Evolutionary conservation across 805 yeast species (phyloP).

Genomic region (Monosporozyma siamensis): DNA sequence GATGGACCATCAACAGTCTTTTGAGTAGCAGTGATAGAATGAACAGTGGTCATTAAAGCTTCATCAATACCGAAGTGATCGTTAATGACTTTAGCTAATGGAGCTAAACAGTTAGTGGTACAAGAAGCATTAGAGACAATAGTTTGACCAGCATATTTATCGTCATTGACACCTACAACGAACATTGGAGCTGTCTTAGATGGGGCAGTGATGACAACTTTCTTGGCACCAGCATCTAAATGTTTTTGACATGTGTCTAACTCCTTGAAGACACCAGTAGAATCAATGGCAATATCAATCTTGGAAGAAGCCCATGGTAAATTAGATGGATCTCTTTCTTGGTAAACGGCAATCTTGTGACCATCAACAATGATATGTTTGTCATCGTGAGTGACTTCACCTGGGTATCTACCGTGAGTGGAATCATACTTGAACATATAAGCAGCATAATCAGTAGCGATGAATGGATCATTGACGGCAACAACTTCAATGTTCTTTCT

Average conservation of each 20-base stretch:
- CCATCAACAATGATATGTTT: slow-evolving; percentile 47
- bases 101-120: slow-evolving; percentile 69
- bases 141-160: slow-evolving; percentile 46
- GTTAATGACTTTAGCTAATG: slow-evolving; percentile 60
- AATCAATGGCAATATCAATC: slow-evolving; percentile 57
- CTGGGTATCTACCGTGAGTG: slow-evolving; percentile 55
- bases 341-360: slow-evolving; percentile 40
- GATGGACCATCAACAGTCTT: slow-evolving; percentile 72
- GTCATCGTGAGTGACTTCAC: slow-evolving; percentile 48
- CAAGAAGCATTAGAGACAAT: slow-evolving; percentile 65
- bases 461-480: slow-evolving; percentile 63
- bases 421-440: slow-evolving; percentile 71
- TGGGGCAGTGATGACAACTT: slow-evolving; percentile 65
- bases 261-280: slow-evolving; percentile 65
- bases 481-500: slow-evolving; percentile 49
- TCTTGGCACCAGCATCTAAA: slow-evolving; percentile 65
- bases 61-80: slow-evolving; percentile 60
- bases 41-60: slow-evolving; percentile 69
- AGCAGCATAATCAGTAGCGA: slow-evolving; percentile 58
- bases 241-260: slow-evolving; percentile 58
- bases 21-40: slow-evolving; percentile 64
- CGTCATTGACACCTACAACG: slow-evolving; percentile 61
- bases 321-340: slow-evolving; percentile 57
- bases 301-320: slow-evolving; percentile 60
- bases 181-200: slow-evolving; percentile 66